Evolutionary conservation across 78 protist genomes (phyloP).

Genomic region (Guillardia theta): DNA sequence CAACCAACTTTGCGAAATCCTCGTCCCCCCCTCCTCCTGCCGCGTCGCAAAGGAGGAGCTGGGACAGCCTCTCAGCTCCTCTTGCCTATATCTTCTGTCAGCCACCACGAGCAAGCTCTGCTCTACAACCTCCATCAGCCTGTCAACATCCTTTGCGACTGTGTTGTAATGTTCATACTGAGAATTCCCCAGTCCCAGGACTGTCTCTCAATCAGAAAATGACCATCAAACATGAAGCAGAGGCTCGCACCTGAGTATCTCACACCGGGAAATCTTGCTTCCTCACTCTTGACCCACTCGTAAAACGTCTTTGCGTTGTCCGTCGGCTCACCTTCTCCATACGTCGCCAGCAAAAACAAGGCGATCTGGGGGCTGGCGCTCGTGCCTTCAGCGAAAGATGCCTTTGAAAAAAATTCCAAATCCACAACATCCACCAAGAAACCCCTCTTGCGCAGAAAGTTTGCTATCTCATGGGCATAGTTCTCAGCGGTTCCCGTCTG

Average conservation of each 20-base stretch:
- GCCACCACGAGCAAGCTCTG: not conserved
- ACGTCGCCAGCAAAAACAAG: constrained; percentile 27
- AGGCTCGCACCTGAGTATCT: too few relatives aligned
- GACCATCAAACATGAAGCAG: too few relatives aligned
- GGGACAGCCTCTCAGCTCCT: not conserved
- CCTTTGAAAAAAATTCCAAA: too few relatives aligned
- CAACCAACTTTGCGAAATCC: too few relatives aligned
- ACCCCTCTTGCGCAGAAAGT: too few relatives aligned
- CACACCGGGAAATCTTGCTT: too few relatives aligned
- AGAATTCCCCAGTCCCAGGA: constrained; percentile 18
- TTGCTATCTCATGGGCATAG: too few relatives aligned
- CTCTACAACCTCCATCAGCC: not conserved
- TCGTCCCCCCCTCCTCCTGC: not conserved
- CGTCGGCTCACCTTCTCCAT: constrained; percentile 40
- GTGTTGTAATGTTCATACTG: constrained; percentile 41
- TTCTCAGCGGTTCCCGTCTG: too few relatives aligned
- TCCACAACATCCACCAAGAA: too few relatives aligned
- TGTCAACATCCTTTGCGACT: not conserved
- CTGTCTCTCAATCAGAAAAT: not conserved
- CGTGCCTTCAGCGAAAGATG: too few relatives aligned
- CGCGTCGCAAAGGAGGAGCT: not conserved
- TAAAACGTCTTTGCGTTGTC: not conserved
- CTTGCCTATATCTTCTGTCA: not conserved
- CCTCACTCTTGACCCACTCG: not conserved
- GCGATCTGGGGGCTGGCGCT: too few relatives aligned